Base-by-base conservation (phyloP, 257 asterid species). In the Petunia axillaris region DNA sequence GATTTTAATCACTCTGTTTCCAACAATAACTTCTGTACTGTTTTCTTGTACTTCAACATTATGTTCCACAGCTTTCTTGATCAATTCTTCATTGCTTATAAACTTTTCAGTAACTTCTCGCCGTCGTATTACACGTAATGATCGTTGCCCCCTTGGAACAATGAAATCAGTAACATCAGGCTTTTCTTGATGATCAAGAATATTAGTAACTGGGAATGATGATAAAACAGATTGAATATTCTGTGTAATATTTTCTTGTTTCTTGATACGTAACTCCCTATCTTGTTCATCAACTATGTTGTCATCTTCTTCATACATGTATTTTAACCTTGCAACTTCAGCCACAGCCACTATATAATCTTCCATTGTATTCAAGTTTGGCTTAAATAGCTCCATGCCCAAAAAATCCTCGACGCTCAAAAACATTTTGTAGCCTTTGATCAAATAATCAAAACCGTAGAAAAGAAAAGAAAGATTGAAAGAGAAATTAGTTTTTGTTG, bases 41-140 rank as follows among this genome's bases (percentile, higher is more conserved):
- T 2, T 52, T 52, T 57, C 8, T 57, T 46, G n/a, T 10, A 35
- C 68, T 65, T 43, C 76, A 7, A 3, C n/a, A n/a, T 43, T 44
- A 40, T 6, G 13, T 67, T 68, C 76, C 57, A 68, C 76, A 68
- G 16, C 76, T 68, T 68, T 68, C 76, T 68, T 68, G 76, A 68
- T 43, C 8, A 2, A 68, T 8, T 68, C 14, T 0, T 25, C 15
- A 11, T 39, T 43, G 55, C 57, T 43, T 2, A 44, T 15, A 6
- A 16, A 68, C 16, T 44, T 6, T 68, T 46, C 10, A 0, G 76
- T 44, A 68, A 8, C 40, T 44, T 68, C 4, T 68, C 76, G 44
- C 9, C 16, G 58, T 1, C 6, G 77, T 6, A 4, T 0, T 0
- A 46, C 48, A 46, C 16, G 13, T 10, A 35, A 5, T 70, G 76